Base-by-base conservation (phyloP, 2,329 filamentous ascomycete genomes). In the Berkeleyomyces basicola region DNA sequence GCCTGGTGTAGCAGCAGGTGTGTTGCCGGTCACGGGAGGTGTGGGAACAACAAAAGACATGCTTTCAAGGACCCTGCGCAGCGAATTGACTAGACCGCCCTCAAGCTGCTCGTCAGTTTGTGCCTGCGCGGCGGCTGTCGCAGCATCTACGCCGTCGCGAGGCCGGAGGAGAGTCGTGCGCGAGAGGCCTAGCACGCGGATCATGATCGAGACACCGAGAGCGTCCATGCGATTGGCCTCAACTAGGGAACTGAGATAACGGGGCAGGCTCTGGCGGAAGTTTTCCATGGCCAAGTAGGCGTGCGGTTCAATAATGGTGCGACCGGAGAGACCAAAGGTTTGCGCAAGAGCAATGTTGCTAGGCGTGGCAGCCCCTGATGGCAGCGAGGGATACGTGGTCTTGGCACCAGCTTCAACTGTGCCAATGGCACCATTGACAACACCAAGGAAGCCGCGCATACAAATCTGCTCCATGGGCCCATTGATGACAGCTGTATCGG, bases 181-280 rank as follows among this genome's bases (percentile, higher is more conserved):
- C 3, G 76, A 74, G 16, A 80, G 72, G 2, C 77, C 78, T 5
- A 80, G 70, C 2, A 77, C 76, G 31, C 77, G 77, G 65, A 80
- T 75, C 57, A 80, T 77, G 10, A 78, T 77, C 1, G 77, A 79
- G 40, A 80, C 68, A 0, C 78, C 71, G 42, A 80, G 70, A 9
- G 74, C 73, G 66, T 80, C 77, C 10, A 77, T 74, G 64, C 73
- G 73, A 36, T 70, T 70, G 61, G 72, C 71, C 31, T 76, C 76
- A 1, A 75, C 68, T 49, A 73, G 74, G 0, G 67, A 69, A 49
- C 72, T 72, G 47, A 80, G 71, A 49, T 73, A 74, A 0, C 67
- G 69, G 49, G 72, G 72, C 53, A 80, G 71, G 1, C 75, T 73
- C 59, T 74, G 73, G 65, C 79, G 79, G 71, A 79, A 78, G 4